phyloP scores from a whole-genome alignment of 129 eudicot species.

The Cynara cardunculus region DNA sequence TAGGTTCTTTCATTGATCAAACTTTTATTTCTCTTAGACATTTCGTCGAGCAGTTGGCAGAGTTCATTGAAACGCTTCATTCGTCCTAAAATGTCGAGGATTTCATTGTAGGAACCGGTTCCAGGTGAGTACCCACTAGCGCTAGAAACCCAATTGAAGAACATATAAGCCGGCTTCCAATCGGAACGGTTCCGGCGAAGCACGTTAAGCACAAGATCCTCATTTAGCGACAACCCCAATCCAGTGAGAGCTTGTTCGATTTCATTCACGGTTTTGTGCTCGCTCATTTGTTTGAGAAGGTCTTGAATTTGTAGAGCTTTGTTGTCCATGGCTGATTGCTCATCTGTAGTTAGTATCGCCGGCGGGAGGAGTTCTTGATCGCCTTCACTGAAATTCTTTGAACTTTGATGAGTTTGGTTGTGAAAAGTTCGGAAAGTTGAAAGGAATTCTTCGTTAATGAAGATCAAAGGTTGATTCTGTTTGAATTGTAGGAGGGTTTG shows the following conservation, averaged over 20 bases:
- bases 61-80: constrained; percentile 52
- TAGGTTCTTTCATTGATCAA: constrained; percentile 57
- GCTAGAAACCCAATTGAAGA: constrained; percentile 66
- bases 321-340: constrained; percentile 12
- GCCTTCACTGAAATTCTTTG: background rate
- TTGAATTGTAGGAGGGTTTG: constrained; percentile 14
- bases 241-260: constrained; percentile 39
- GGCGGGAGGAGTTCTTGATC: constrained; percentile 11
- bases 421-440: constrained; percentile 8
- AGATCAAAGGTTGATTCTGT: constrained; percentile 6
- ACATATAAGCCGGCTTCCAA: constrained; percentile 63
- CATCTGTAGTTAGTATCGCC: background rate
- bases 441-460: background rate
- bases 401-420: background rate
- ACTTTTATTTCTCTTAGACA: constrained; percentile 47
- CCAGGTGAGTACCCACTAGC: constrained; percentile 42
- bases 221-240: constrained; percentile 23
- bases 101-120: constrained; percentile 50
- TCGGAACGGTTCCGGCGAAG: constrained; percentile 71
- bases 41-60: constrained; percentile 77
- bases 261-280: constrained; percentile 19
- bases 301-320: constrained; percentile 52
- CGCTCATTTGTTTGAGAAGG: constrained; percentile 35
- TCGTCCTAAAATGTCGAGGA: constrained; percentile 67
- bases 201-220: constrained; percentile 61